Percentiles rank a stretch among this genome's conserved stretches.
These are phyloP conservation scores for Myxozyma melibiosi DNA, from an alignment of 805 yeast species.

Conservation along the genomic window DNA sequence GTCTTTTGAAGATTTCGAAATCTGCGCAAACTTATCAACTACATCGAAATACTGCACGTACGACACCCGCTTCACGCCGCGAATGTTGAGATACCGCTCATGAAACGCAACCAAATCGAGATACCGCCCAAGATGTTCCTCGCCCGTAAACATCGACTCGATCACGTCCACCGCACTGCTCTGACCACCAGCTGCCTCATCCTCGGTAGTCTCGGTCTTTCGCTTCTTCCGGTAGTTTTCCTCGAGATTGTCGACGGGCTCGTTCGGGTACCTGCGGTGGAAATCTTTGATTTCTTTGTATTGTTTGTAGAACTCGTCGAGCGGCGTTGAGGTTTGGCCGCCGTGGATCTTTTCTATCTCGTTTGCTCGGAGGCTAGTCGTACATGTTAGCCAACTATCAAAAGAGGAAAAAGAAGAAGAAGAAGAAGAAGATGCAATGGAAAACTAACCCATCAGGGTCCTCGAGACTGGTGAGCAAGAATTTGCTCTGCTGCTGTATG, in stretches of 20 bases:
- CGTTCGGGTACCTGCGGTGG: conserved; percentile 41
- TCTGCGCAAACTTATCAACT: conserved; percentile 48
- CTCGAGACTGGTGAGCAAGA: conserved; percentile 31
- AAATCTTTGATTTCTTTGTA: conserved; percentile 42
- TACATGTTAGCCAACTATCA: no score
- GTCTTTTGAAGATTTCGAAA: conserved; percentile 35
- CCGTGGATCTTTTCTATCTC: conserved; percentile 33
- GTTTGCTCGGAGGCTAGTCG: no score
- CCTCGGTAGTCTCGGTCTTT: conserved; percentile 33
- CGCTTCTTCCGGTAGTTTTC: conserved; percentile 35
- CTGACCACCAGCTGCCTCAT: conserved; percentile 44
- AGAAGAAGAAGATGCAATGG: background rate
- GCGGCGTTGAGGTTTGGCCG: conserved; percentile 40
- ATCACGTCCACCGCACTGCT: conserved; percentile 36
- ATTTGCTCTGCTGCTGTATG: conserved; percentile 44
- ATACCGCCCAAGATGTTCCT: conserved; percentile 65
- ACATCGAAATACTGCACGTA: conserved; percentile 56
- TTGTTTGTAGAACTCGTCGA: conserved; percentile 46
- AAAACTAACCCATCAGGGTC: conserved; percentile 17
- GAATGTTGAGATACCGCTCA: conserved; percentile 56
- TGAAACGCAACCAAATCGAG: conserved; percentile 60
- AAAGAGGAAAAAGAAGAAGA: background rate
- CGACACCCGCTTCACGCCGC: conserved; percentile 41
- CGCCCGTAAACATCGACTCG: conserved; percentile 55
- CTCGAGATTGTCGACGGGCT: conserved; percentile 39